phyloP scores from a whole-genome alignment of 1,284 basidiomycete genomes.

The Xerocomus amazonicus region DNA sequence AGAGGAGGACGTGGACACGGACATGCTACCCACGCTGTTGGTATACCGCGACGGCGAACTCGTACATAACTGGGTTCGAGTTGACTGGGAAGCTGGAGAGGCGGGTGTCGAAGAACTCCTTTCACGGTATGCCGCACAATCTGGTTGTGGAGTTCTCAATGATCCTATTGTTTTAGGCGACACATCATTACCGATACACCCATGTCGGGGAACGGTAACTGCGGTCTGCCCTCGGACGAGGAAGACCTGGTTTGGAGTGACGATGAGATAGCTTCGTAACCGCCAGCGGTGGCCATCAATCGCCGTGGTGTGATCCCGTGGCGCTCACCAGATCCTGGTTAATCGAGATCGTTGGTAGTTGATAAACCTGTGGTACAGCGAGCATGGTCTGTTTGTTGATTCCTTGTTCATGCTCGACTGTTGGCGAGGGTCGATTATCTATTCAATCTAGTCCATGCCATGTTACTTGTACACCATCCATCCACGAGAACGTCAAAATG shows the following conservation, averaged over 20 bases:
- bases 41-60: slow-evolving; percentile 82
- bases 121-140: slow-evolving; percentile 44
- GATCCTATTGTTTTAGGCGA: slow-evolving; percentile 16
- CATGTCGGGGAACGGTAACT: slow-evolving; percentile 21
- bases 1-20: slow-evolving; percentile 61
- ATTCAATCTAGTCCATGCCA: too few species aligned
- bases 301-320: neutral
- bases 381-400: too few species aligned
- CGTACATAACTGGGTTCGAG: slow-evolving; percentile 78
- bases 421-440: neutral
- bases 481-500: too few species aligned
- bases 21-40: slow-evolving; percentile 79
- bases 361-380: too few species aligned
- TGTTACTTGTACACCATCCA: too few species aligned
- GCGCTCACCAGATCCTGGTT: neutral
- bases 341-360: too few species aligned
- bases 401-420: neutral
- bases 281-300: neutral
- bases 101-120: slow-evolving; percentile 67
- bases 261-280: slow-evolving; percentile 21
- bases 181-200: slow-evolving; percentile 28
- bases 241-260: slow-evolving; percentile 37
- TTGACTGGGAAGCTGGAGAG: slow-evolving; percentile 76
- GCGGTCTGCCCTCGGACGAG: slow-evolving; percentile 34
- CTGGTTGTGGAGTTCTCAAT: neutral